Percentiles rank a stretch among this genome's conserved stretches.
Evolutionary conservation across 177 flowering plant species (phyloP).

Genomic region (Vitis hybrid): DNA sequence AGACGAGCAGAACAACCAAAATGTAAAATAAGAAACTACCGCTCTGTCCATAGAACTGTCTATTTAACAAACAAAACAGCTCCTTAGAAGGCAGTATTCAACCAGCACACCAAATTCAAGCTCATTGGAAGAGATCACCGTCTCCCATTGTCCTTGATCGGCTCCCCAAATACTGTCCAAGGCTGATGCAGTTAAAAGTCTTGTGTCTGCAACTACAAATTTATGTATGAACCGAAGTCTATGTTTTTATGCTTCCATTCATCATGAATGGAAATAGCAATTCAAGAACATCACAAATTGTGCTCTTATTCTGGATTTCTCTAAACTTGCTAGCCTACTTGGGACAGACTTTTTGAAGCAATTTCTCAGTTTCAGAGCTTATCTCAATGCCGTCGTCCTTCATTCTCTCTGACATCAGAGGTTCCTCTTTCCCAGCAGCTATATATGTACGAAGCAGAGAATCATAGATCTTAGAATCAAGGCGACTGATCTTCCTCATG

Average conservation of each 20-base stretch:
- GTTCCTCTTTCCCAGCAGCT: slow-evolving; percentile 11
- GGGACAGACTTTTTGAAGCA: slow-evolving; percentile 10
- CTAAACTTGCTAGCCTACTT: neutral
- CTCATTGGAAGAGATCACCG: too few relatives aligned
- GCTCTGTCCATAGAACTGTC: too few relatives aligned
- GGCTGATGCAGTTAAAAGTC: too few relatives aligned
- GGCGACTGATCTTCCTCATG: slow-evolving; percentile 22
- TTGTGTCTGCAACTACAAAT: neutral
- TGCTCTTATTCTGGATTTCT: neutral
- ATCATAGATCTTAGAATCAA: slow-evolving; percentile 9
- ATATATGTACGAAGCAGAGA: slow-evolving; percentile 14
- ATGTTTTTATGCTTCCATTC: neutral
- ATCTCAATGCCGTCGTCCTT: slow-evolving; percentile 10
- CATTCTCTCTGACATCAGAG: slow-evolving; percentile 5
- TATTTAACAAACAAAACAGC: too few relatives aligned
- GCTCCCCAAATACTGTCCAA: too few relatives aligned
- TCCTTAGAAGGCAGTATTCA: too few relatives aligned
- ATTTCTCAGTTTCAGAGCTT: slow-evolving; percentile 3
- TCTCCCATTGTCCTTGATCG: too few relatives aligned
- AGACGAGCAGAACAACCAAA: too few relatives aligned
- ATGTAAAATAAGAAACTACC: too few relatives aligned
- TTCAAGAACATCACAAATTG: neutral
- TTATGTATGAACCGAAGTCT: neutral
- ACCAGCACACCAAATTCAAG: too few relatives aligned
- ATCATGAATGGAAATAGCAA: neutral